Conservation (phyloP, 768 basidiomycete genomes). For the Gymnopilus junonius region DNA sequence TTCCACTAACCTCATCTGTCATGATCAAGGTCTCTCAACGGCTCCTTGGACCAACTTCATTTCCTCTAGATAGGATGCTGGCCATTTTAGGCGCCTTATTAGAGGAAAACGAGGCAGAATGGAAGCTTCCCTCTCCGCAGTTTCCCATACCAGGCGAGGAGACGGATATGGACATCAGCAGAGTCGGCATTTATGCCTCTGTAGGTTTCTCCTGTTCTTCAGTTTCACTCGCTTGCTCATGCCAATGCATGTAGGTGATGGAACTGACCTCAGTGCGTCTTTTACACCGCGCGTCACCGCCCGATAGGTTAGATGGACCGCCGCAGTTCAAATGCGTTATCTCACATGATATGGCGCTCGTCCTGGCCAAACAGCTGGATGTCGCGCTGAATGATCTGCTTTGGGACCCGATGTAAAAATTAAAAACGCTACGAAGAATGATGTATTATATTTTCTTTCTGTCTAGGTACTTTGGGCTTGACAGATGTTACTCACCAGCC, state of each 20-base stretch:
- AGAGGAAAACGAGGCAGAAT: constrained; percentile 71
- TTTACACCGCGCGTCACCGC: constrained; percentile 63
- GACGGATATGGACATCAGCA: constrained; percentile 72
- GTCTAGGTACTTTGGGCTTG: no score
- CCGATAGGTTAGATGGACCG: constrained; percentile 69
- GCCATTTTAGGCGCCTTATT: constrained; percentile 80
- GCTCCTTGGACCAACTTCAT: constrained; percentile 78
- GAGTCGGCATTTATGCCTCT: constrained; percentile 60
- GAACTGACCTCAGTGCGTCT: constrained; percentile 69
- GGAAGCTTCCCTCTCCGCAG: constrained; percentile 46
- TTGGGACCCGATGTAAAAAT: constrained; percentile 59
- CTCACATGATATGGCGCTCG: constrained; percentile 57
- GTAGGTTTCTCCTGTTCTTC: constrained; percentile 44
- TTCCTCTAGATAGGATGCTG: constrained; percentile 78
- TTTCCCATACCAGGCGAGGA: constrained; percentile 68
- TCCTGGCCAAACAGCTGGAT: constrained; percentile 61
- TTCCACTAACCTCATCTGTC: neutral
- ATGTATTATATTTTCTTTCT: no score
- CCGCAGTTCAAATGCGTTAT: constrained; percentile 77
- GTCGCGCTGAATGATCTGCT: constrained; percentile 67
- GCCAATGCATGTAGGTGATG: constrained; percentile 49
- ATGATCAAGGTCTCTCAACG: constrained; percentile 67
- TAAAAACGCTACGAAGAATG: neutral
- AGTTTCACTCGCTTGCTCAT: neutral
- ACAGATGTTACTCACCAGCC: no score